Base-by-base conservation (phyloP, 2,329 filamentous ascomycete species). In the Anisogramma anomala region DNA sequence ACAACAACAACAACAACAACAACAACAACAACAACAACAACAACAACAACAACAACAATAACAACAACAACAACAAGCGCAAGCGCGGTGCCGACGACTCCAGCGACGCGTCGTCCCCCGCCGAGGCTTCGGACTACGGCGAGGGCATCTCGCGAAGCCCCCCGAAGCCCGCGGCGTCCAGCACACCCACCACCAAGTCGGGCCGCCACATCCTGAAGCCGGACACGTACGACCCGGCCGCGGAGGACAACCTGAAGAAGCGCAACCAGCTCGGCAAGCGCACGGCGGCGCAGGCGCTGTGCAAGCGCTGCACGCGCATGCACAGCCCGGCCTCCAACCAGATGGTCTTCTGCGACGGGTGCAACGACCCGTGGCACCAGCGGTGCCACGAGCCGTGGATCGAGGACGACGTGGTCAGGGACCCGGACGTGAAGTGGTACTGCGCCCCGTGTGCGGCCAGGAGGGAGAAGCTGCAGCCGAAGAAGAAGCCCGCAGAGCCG, bases 311-410 rank as follows among this genome's bases (percentile, higher is more conserved):
- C 60, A 72, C 78, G 39, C 69, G 84, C 49, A 78, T 82, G 8
- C 73, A 82, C 49, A 84, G 81, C 53, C 79, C 82, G 3, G 58
- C 67, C n/a, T 76, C 66, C 50, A 91, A 91, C 61, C 74, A 79
- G 61, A 88, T 93, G 55, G 84, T 91, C 3, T 86, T 88, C 58
- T 93, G 85, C 62, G 83, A 89, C 59, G 78, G 78, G 13, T 93
- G 85, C 64, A 84, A 85, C 56, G 68, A 70, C 22, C 75, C 79
- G 31, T 93, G 85, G 73, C 85, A 93, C 59, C 83, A 87, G 57
- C 75, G 77, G 52, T 93, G 85, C 54, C 84, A 93, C 57, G 72
- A 83, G 44, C 84, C 84, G 1, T 71, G 72, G 7, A 84, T 93
- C 46, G 69, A 72, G n/a, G 73, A 80, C 47, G 74, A 79, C 14